phyloP scores from a whole-genome alignment of 768 basidiomycete genomes.

The Calocybe cyanea region DNA sequence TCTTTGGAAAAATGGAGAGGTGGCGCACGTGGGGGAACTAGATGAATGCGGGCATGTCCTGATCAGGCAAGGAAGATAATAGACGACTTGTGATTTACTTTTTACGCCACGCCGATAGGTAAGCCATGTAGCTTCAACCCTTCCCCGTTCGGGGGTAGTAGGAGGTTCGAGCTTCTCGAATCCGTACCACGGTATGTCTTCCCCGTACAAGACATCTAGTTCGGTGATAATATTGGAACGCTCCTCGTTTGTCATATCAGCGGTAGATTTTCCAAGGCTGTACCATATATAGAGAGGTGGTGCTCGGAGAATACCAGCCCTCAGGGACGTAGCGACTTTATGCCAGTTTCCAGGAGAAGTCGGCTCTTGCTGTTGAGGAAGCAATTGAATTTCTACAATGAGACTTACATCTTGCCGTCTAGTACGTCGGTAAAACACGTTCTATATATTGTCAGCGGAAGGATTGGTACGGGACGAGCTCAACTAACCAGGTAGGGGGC shows the following conservation, averaged over 20 bases:
- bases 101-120: conserved; percentile 74
- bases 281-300: conserved; percentile 78
- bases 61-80: conserved; percentile 1
- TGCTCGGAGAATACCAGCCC: conserved; percentile 55
- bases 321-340: conserved; percentile 57
- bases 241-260: conserved; percentile 56
- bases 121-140: conserved; percentile 53
- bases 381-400: conserved; percentile 67
- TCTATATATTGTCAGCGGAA: conserved; percentile 21
- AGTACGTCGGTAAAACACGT: conserved; percentile 84
- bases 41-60: background rate
- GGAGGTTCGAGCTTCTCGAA: conserved; percentile 70
- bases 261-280: conserved; percentile 58
- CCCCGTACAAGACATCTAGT: conserved; percentile 86
- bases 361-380: conserved; percentile 52
- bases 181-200: conserved; percentile 81
- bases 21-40: conserved; percentile 68
- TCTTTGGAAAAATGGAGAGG: conserved; percentile 79
- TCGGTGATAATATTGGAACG: conserved; percentile 76
- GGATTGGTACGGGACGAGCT: background rate
- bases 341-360: conserved; percentile 55
- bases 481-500: conserved; percentile 48
- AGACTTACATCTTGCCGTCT: conserved; percentile 78
- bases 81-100: conserved; percentile 37
- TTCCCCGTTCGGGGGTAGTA: conserved; percentile 42